phyloP scores from a whole-genome alignment of 345 rosid genomes.

The Brassica juncea region DNA sequence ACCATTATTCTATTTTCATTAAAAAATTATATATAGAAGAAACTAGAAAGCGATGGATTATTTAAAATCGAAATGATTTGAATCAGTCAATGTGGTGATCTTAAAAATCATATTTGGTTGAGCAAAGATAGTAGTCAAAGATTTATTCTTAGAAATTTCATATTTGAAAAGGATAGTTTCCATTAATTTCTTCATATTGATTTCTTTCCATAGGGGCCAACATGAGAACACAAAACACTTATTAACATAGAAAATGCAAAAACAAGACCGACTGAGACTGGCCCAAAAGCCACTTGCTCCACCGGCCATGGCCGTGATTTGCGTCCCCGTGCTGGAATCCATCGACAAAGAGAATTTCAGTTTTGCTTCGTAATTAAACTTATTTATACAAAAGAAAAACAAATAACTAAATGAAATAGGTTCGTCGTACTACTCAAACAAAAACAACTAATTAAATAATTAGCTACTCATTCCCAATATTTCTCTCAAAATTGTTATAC shows the following conservation, averaged over 20 bases:
- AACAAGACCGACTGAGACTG: constrained; percentile 23
- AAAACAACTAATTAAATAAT: constrained; percentile 4
- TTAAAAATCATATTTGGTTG: not conserved
- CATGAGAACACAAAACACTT: not conserved
- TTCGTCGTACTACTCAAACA: not conserved
- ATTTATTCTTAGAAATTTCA: not conserved
- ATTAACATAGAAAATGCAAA: not conserved
- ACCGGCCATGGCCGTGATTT: constrained; percentile 51
- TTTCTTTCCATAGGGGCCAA: constrained; percentile 11
- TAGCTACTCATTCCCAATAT: constrained; percentile 7
- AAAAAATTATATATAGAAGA: not conserved
- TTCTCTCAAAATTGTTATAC: not conserved
- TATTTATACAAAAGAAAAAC: not conserved
- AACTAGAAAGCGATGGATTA: not conserved
- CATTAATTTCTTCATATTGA: not conserved
- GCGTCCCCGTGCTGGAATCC: constrained; percentile 43
- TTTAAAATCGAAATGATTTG: not conserved
- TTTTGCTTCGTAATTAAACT: constrained; percentile 9
- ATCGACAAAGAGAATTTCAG: constrained; percentile 51
- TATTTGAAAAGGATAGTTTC: constrained; percentile 26
- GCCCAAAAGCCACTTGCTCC: constrained; percentile 38
- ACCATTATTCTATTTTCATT: not conserved
- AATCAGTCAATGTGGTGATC: constrained; percentile 1
- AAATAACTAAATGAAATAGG: not conserved
- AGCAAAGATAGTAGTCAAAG: constrained; percentile 3